Evolutionary conservation across 371 early-diverging fungal genomes (phyloP).

Genomic region (Chytridium lagenaria): DNA sequence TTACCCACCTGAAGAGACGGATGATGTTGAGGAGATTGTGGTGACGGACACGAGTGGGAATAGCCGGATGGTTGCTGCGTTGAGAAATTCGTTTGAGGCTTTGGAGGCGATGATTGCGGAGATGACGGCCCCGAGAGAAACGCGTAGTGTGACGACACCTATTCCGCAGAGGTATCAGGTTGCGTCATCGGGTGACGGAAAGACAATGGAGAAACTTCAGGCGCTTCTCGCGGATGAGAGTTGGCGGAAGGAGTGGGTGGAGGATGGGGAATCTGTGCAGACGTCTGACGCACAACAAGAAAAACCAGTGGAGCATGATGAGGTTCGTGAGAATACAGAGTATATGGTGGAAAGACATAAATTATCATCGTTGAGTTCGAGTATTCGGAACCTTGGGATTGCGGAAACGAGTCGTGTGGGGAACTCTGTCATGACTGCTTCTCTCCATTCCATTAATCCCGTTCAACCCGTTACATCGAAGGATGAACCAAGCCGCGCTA

Average conservation of each 20-base stretch:
- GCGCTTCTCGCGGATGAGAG: background rate
- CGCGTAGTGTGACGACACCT: background rate
- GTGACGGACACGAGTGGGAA: background rate
- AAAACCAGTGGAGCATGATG: no score
- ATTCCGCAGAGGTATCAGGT: conserved; percentile 10
- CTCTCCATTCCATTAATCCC: background rate
- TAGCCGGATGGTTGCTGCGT: background rate
- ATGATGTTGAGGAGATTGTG: background rate
- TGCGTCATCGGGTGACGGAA: background rate
- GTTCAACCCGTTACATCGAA: background rate
- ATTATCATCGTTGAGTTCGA: no score
- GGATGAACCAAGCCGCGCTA: background rate
- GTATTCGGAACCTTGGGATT: no score
- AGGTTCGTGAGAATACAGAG: no score
- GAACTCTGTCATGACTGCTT: background rate
- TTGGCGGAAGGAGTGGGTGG: conserved; percentile 2
- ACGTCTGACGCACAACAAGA: no score
- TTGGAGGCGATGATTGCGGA: background rate
- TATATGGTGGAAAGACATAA: no score
- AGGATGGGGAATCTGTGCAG: background rate
- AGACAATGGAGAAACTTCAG: background rate
- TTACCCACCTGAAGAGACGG: background rate
- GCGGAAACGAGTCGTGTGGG: no score
- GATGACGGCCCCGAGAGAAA: background rate
- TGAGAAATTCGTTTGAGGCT: background rate